A percentile compares a stretch with the other conserved stretches of the same genome.
Evolutionary conservation across 2,329 filamentous ascomycete species (phyloP).

Genomic region (Orbilia javanica): DNA sequence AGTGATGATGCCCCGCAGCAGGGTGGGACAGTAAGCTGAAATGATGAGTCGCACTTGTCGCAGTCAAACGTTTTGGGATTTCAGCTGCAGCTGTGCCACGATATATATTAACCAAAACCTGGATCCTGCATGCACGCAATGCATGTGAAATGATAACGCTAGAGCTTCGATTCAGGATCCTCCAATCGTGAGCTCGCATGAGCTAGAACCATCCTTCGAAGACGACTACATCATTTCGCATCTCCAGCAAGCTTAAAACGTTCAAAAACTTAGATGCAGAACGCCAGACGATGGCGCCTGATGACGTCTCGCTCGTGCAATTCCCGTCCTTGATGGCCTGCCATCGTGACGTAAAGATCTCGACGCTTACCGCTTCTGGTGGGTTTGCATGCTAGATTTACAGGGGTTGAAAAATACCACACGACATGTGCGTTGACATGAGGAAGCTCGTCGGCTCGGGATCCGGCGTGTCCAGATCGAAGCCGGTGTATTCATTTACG

Average conservation of each 20-base stretch:
- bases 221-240: neutral
- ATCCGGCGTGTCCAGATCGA: conserved; percentile 16
- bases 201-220: neutral
- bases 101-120: neutral
- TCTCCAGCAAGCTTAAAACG: neutral
- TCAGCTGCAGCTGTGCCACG: conserved; percentile 17
- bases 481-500: too few relatives aligned
- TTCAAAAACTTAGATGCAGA: neutral
- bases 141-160: conserved; percentile 18
- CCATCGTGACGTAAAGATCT: conserved; percentile 50
- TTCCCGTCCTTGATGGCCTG: conserved; percentile 30
- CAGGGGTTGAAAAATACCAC: conserved; percentile 18
- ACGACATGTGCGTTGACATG: conserved; percentile 14
- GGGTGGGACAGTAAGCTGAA: neutral
- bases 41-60: conserved; percentile 28
- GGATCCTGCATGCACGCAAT: too few relatives aligned
- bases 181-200: too few relatives aligned
- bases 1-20: conserved; percentile 9
- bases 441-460: neutral
- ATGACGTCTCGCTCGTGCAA: conserved; percentile 55
- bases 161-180: neutral
- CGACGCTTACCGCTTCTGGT: conserved; percentile 15
- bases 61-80: conserved; percentile 6
- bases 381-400: neutral
- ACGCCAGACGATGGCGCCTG: conserved; percentile 22